Conservation (phyloP, 2,329 filamentous ascomycete species). For the Colletotrichum aenigma region DNA sequence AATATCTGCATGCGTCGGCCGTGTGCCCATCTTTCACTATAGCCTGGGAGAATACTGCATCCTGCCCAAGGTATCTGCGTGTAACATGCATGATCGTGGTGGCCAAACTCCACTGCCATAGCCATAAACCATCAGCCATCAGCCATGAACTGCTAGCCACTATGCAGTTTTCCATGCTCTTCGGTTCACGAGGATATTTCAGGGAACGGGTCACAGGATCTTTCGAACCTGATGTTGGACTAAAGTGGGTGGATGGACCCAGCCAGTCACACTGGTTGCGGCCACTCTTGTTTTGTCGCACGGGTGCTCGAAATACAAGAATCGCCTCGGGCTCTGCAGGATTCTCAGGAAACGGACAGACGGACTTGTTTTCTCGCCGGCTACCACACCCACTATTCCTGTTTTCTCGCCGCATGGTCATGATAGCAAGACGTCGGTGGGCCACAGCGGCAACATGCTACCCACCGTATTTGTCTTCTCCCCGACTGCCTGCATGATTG, state of each 20-base stretch:
- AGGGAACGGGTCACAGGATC: neutral
- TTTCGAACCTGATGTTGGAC: neutral
- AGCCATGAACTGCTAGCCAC: neutral
- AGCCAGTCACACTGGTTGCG: neutral
- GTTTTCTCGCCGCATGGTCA: neutral
- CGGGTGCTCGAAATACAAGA: neutral
- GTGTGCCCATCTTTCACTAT: neutral
- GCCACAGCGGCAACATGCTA: neutral
- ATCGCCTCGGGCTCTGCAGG: neutral
- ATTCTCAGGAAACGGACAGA: neutral
- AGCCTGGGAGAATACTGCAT: neutral
- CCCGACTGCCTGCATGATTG: neutral
- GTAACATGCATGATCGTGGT: neutral
- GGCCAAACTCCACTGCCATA: neutral
- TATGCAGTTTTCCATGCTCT: neutral
- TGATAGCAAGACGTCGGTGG: neutral
- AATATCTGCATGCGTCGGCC: neutral
- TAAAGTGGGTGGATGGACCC: neutral
- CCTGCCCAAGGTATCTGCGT: neutral
- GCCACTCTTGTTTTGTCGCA: neutral
- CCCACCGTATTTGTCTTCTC: neutral
- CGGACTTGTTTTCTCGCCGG: neutral
- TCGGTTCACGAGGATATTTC: neutral
- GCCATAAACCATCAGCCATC: neutral
- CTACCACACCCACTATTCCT: neutral